Evolutionary conservation across 2,329 filamentous ascomycete species (phyloP), one percentile per base, ranked within the genome.

Genomic region (Neopestalotiopsis rosae): DNA sequence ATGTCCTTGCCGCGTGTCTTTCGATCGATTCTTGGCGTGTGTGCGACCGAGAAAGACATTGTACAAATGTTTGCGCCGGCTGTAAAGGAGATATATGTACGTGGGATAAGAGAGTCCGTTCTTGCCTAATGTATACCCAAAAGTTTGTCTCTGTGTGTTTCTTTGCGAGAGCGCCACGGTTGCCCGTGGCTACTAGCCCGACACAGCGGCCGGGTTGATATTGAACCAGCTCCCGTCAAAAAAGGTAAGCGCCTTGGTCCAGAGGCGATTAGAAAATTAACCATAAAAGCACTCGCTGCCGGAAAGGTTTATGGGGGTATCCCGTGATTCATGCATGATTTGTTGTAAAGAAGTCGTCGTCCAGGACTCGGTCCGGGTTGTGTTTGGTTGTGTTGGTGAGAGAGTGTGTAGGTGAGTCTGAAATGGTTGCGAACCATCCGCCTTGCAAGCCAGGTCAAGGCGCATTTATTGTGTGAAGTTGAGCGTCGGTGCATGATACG

Each of bases 211-310:
- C 34, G 61, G 61, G 45, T 17, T 38, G n/a, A 52, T 52, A 20
- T 52, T 45, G 61, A 64, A 64, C 61, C 49, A 69, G 69, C 52
- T 69, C 70, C 69, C 71, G 66, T 61, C n/a, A 63, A 71, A 72
- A 68, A 66, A 52, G 45, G 9, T 52, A 70, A 65, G 67, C 69
- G 69, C 71, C 72, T 67, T 66, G 57, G 70, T 69, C 68, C 56
- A 68, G 68, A 72, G 71, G 69, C 66, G 68, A 68, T 66, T 71
- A 67, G 69, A 70, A 72, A 45, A 64, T 67, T 59, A 68, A 56
- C 62, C 66, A 38, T 59, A 68, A 64, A 64, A 65, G 58, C 52
- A 65, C 58, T 64, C 63, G 67, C 67, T 68, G 56, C 65, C 63
- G 24, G 56, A 64, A 65, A 58, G 42, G 45, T 52, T 52, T 57